A percentile compares a stretch with the other conserved stretches of the same genome.
Conservation (phyloP, 768 basidiomycete species). For the Strobilomyces dryophilus region DNA sequence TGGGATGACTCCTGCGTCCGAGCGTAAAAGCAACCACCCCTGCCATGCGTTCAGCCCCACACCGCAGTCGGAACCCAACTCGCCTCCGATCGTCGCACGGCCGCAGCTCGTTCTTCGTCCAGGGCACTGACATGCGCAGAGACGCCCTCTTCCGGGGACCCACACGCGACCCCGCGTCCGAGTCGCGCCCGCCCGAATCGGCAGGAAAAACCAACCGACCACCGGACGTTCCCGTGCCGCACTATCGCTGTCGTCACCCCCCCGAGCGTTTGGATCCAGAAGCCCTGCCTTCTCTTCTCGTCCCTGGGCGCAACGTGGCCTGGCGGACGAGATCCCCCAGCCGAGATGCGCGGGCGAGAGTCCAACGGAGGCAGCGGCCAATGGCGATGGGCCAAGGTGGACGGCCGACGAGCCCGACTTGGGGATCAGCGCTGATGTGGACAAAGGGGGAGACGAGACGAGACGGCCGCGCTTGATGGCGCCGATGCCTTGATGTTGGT, state of each 20-base stretch:
- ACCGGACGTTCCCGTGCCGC: neutral
- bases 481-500: neutral
- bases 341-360: neutral
- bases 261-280: neutral
- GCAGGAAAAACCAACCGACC: neutral
- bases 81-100: neutral
- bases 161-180: no score
- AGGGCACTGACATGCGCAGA: neutral
- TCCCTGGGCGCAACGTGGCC: neutral
- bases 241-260: neutral
- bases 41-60: neutral
- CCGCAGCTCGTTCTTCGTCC: neutral
- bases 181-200: neutral
- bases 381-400: neutral
- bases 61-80: neutral
- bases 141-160: no score
- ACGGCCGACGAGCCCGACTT: no score
- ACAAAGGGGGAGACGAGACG: no score
- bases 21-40: neutral
- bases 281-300: neutral
- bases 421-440: neutral
- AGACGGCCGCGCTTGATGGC: no score
- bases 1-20: no score
- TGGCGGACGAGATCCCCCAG: neutral
- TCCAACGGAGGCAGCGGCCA: neutral